Evolutionary conservation across 2,329 filamentous ascomycete genomes (phyloP).

Genomic region (Ophiostoma himal-ulmi): DNA sequence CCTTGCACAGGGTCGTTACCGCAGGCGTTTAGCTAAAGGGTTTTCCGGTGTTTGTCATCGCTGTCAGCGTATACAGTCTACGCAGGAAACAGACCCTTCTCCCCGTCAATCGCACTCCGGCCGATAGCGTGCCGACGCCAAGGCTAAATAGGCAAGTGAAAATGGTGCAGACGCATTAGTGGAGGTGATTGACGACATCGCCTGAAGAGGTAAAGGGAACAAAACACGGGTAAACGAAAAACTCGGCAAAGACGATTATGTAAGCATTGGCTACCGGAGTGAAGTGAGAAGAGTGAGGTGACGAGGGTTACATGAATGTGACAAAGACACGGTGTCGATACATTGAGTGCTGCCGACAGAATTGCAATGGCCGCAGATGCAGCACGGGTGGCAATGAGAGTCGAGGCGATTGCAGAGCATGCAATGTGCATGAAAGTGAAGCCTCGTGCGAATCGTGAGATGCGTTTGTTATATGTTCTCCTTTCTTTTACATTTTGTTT

Average conservation of each 20-base stretch:
- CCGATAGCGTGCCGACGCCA: conserved; percentile 7
- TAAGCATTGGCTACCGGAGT: neutral
- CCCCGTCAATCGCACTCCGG: neutral
- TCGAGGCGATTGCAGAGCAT: neutral
- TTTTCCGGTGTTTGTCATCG: conserved; percentile 6
- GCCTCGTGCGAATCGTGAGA: neutral
- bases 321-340: neutral
- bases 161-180: neutral
- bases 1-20: neutral
- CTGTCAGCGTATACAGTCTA: neutral
- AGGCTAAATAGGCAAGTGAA: neutral
- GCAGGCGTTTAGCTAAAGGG: neutral
- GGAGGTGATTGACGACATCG: conserved; percentile 8
- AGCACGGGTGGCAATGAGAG: neutral
- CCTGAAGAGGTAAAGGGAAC: neutral
- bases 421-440: neutral
- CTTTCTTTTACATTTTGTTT: too few species aligned
- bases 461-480: neutral
- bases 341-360: too few species aligned
- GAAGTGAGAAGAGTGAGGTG: neutral
- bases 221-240: neutral
- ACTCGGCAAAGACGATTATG: neutral
- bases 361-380: too few species aligned
- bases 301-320: neutral
- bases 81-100: neutral